These are phyloP conservation scores for Ogataea nonfermentans DNA, from an alignment of 805 yeast genomes.

Conservation along the genomic window DNA sequence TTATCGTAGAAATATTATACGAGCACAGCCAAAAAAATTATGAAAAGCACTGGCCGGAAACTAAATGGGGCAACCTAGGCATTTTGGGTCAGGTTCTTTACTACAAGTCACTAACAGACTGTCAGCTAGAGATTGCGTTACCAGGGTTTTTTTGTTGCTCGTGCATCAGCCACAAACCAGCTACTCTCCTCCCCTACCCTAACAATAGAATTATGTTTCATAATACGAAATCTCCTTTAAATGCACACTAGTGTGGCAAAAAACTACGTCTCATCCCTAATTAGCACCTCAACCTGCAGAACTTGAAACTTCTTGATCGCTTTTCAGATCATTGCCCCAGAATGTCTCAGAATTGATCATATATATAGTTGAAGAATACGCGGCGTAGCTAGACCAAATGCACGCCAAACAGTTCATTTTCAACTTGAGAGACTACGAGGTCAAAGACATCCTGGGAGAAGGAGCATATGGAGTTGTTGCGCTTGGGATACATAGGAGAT, in stretches of 20 bases:
- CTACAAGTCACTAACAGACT: no score
- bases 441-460: conserved; percentile 64
- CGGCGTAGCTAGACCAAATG: conserved; percentile 12
- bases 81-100: no score
- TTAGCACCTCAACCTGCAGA: conserved; percentile 4
- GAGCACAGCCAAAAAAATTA: conserved; percentile 8
- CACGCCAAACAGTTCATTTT: conserved; percentile 49
- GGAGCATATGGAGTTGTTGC: conserved; percentile 85
- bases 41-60: not conserved
- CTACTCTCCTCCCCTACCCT: no score
- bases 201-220: conserved; percentile 9
- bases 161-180: no score
- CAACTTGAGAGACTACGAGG: conserved; percentile 60
- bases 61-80: not conserved
- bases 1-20: not conserved
- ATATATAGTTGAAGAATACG: conserved; percentile 7
- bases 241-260: not conserved
- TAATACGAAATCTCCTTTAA: conserved; percentile 1
- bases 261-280: not conserved
- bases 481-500: conserved; percentile 60
- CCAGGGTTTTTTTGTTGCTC: no score
- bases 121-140: no score
- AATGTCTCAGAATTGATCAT: conserved; percentile 12
- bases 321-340: not conserved
- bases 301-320: conserved; percentile 4